Evolutionary conservation across 805 yeast species (phyloP), one percentile per base, ranked within the genome.

Genomic region (Teunomyces panamensis): DNA sequence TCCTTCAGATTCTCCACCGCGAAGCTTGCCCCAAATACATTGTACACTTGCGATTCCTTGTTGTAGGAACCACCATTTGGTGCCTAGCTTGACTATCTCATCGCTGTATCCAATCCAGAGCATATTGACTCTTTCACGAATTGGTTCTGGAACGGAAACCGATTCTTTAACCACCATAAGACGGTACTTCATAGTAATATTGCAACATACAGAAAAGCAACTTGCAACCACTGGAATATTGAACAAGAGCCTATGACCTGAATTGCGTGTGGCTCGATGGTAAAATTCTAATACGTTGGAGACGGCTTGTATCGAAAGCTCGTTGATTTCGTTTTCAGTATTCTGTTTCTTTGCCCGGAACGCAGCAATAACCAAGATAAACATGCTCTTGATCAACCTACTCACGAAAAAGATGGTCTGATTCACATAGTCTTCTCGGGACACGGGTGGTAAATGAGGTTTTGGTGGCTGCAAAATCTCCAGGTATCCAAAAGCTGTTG

Each of bases 161-260:
- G 36, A 33, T 9, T 33, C 10, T 11, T 33, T 9, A 13, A 33
- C 29, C 14, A 37, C n/a, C 41, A 20, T 37, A 8, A 37, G 13
- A 3, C 41, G 41, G n/a, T 37, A 37, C 41, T 26, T 37, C 41
- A 37, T 37, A 3, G 41, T n/a, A 4, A 24, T 9, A 10, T 26
- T 24, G 27, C 41, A 37, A 29, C 29, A 37, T 10, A 62, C 29
- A 9, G 63, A 53, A 33, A 59, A 51, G 49, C 62, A 52, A 59
- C 61, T 63, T 1, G 63, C 60, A 5, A 63, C 39, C 11, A 58
- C 16, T 1, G 69, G 69, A 10, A 64, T 50, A 27, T 64, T 56
- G 13, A 63, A 35, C 20, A 58, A 37, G 5, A 37, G 30, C 30
- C 26, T 24, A 29, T 37, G 41, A 16, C 28, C 28, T 41, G 28